These are phyloP conservation scores for Penicillium brevicompactum DNA, from an alignment of 2,329 filamentous ascomycete genomes.

Conservation along the genomic window DNA sequence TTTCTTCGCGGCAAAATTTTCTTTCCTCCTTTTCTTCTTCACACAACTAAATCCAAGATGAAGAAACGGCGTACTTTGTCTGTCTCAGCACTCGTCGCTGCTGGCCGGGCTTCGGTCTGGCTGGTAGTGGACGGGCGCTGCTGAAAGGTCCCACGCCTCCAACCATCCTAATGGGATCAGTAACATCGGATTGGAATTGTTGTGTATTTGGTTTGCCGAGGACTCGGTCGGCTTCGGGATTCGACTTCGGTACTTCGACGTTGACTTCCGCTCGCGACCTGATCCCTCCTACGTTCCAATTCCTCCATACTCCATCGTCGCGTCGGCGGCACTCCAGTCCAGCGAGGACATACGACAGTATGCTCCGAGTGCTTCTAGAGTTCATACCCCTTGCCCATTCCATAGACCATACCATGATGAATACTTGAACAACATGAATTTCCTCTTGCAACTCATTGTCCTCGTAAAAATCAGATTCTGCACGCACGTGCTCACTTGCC, in stretches of 20 bases:
- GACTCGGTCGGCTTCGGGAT: slow-evolving; percentile 1
- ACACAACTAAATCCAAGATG: slow-evolving; percentile 47
- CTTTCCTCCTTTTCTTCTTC: slow-evolving; percentile 30
- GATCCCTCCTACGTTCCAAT: background rate
- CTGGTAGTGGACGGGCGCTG: slow-evolving; percentile 39
- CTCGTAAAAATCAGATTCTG: too few species aligned
- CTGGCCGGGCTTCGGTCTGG: slow-evolving; percentile 22
- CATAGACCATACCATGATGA: background rate
- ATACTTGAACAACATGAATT: too few species aligned
- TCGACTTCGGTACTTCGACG: background rate
- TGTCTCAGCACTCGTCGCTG: slow-evolving; percentile 40
- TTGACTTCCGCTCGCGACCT: background rate
- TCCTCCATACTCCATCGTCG: background rate
- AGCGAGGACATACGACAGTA: slow-evolving; percentile 1
- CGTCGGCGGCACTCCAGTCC: slow-evolving; percentile 1
- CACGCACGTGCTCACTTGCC: too few species aligned
- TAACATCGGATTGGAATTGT: slow-evolving; percentile 39
- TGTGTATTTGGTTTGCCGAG: slow-evolving; percentile 22
- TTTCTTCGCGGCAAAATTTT: slow-evolving; percentile 19
- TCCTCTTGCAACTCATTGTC: too few species aligned
- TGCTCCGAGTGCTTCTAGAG: slow-evolving; percentile 6
- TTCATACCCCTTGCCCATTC: background rate
- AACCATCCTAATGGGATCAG: slow-evolving; percentile 39
- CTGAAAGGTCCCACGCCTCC: slow-evolving; percentile 39
- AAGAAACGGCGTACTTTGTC: slow-evolving; percentile 37